Evolutionary conservation across 306 rosid species (phyloP).

Genomic region (Casuarina glauca): DNA sequence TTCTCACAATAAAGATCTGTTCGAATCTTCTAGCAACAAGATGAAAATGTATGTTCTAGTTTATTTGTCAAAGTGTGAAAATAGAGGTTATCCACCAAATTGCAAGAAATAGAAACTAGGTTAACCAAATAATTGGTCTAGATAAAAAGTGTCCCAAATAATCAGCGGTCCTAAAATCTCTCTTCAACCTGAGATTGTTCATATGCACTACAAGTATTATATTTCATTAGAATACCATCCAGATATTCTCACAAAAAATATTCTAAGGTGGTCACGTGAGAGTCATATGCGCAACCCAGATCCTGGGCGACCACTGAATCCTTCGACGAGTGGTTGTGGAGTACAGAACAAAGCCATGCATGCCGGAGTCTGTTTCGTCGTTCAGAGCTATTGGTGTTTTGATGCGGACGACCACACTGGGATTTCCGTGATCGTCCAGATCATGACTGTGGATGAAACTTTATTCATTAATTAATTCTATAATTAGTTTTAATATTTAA

Average conservation of each 20-base stretch:
- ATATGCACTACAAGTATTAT: too few species aligned
- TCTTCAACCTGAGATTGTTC: too few species aligned
- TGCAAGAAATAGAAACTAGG: too few species aligned
- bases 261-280: not conserved
- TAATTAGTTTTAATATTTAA: not conserved
- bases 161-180: too few species aligned
- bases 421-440: not conserved
- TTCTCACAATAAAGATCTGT: too few species aligned
- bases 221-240: too few species aligned
- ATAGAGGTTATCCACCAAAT: too few species aligned
- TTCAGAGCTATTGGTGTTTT: not conserved
- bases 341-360: slow-evolving; percentile 4
- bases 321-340: slow-evolving; percentile 11
- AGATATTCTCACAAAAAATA: not conserved
- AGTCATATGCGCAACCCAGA: not conserved
- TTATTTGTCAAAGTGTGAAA: too few species aligned
- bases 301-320: not conserved
- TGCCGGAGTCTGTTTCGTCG: not conserved
- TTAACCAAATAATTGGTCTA: too few species aligned
- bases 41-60: too few species aligned
- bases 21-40: too few species aligned
- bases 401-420: not conserved
- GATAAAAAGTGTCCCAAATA: too few species aligned
- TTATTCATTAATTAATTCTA: not conserved
- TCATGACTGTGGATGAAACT: not conserved